phyloP scores from a whole-genome alignment of 352 stramenopile genomes.

The Achlya hypogyna region DNA sequence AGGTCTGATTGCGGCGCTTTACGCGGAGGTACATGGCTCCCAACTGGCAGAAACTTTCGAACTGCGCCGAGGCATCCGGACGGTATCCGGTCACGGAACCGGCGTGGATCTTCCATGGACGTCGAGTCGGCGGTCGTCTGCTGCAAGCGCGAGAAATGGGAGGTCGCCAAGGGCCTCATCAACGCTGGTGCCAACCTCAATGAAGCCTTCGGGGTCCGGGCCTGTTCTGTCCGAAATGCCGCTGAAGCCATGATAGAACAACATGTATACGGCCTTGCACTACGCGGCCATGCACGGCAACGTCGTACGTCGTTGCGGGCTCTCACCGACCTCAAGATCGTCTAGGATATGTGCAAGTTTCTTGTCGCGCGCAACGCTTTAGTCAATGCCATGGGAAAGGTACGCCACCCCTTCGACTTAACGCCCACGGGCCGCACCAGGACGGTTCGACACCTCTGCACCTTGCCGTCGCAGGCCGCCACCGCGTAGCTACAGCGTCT shows the following conservation, averaged over 20 bases:
- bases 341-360: constrained; percentile 1
- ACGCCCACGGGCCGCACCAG: neutral
- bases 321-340: neutral
- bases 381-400: constrained; percentile 11
- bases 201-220: constrained; percentile 4
- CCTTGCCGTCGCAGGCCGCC: neutral
- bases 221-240: neutral
- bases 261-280: neutral
- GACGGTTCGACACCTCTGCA: neutral
- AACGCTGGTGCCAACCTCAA: neutral
- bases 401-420: no score
- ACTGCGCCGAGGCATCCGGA: neutral
- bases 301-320: neutral
- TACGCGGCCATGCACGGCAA: constrained; percentile 13
- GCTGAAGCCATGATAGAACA: constrained; percentile 2
- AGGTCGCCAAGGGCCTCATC: neutral
- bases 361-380: neutral
- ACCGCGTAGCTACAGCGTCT: neutral
- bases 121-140: neutral
- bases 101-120: neutral
- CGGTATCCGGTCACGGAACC: constrained; percentile 8
- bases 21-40: constrained; percentile 67
- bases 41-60: neutral
- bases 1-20: constrained; percentile 79
- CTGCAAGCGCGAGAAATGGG: constrained; percentile 8